Conservation (phyloP, 2,329 filamentous ascomycete genomes). For the Phyllosticta ampelicida region DNA sequence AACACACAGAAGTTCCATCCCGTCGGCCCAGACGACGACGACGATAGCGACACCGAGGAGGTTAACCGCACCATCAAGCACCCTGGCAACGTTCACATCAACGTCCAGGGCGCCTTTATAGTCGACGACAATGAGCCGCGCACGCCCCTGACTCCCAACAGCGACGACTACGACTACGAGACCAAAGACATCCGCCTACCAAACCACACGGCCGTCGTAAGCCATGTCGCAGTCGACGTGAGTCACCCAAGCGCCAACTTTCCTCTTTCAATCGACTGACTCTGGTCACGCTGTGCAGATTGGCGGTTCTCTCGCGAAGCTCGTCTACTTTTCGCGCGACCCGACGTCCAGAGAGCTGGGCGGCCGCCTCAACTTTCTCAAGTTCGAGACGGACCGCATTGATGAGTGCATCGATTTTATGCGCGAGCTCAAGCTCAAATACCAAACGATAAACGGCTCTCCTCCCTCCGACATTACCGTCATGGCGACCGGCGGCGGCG, state of each 20-base stretch:
- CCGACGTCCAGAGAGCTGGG: conserved; percentile 67
- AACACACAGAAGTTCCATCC: background rate
- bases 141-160: conserved; percentile 28
- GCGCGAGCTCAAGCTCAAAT: conserved; percentile 71
- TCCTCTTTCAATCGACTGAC: background rate
- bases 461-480: conserved; percentile 66
- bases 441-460: conserved; percentile 64
- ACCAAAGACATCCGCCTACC: conserved; percentile 92
- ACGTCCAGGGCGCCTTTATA: conserved; percentile 93
- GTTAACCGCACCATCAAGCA: conserved; percentile 45
- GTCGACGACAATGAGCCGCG: conserved; percentile 64
- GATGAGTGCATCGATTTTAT: conserved; percentile 91
- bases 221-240: conserved; percentile 94
- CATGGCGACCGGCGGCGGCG: conserved; percentile 91
- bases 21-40: background rate
- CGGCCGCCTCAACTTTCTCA: conserved; percentile 86
- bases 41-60: conserved; percentile 15
- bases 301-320: conserved; percentile 86
- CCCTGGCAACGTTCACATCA: conserved; percentile 73
- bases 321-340: conserved; percentile 95
- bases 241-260: conserved; percentile 28
- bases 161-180: conserved; percentile 54
- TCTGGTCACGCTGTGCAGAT: conserved; percentile 47
- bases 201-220: conserved; percentile 89
- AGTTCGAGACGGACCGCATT: conserved; percentile 91